Conservation (phyloP, 2,329 filamentous ascomycete species). For the Plenodomus lindquistii region DNA sequence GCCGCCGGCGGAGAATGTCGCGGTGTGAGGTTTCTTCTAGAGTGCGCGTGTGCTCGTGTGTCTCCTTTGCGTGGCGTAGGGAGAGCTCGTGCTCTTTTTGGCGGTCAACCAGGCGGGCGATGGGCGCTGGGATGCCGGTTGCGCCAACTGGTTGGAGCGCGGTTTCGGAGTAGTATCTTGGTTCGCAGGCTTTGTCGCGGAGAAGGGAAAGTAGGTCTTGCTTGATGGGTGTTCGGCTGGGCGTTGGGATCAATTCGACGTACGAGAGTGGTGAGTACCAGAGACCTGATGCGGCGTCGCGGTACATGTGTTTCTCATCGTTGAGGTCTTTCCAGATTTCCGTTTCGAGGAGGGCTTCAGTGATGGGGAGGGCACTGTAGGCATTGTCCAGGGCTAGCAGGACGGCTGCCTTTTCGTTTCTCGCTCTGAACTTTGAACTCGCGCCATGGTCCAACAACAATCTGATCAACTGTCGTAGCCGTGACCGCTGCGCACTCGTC, state of each 20-base stretch:
- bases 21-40: conserved; percentile 35
- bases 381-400: conserved; percentile 63
- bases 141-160: conserved; percentile 45
- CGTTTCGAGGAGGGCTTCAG: conserved; percentile 63
- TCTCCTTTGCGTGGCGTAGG: conserved; percentile 31
- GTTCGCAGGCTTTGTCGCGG: conserved; percentile 38
- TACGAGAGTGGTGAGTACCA: conserved; percentile 70
- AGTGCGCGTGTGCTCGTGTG: conserved; percentile 30
- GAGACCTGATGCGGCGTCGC: conserved; percentile 49
- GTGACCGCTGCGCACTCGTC: conserved; percentile 36
- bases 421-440: conserved; percentile 58
- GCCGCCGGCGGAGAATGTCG: conserved; percentile 30
- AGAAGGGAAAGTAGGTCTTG: conserved; percentile 33
- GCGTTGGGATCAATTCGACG: conserved; percentile 43
- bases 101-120: conserved; percentile 34
- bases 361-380: conserved; percentile 58
- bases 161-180: conserved; percentile 39
- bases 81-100: conserved; percentile 38
- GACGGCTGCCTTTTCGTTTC: conserved; percentile 62
- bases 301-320: conserved; percentile 55
- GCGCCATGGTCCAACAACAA: conserved; percentile 61
- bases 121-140: conserved; percentile 34
- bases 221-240: conserved; percentile 22
- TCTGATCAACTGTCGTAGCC: conserved; percentile 53
- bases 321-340: conserved; percentile 69